These are phyloP conservation scores for Pseudocercospora vitis DNA, from an alignment of 2,329 filamentous ascomycete genomes.

Conservation along the genomic window DNA sequence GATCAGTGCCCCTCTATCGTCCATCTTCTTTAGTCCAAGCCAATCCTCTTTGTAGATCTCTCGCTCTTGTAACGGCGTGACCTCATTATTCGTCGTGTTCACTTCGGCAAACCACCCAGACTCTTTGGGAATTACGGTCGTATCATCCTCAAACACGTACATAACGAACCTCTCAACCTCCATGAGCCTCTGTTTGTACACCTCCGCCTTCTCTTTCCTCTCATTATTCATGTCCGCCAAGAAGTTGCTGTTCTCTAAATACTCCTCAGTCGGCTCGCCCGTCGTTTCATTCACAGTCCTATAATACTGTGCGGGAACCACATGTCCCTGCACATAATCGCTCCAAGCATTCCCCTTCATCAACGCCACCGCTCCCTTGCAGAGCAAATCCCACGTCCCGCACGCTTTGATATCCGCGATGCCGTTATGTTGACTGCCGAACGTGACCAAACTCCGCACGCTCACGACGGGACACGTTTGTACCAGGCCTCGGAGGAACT, in stretches of 20 bases:
- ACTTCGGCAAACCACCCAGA: constrained; percentile 88
- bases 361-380: constrained; percentile 74
- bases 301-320: constrained; percentile 96
- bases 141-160: constrained; percentile 86
- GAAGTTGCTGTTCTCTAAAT: constrained; percentile 81
- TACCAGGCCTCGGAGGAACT: constrained; percentile 89
- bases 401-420: constrained; percentile 82
- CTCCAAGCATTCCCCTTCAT: constrained; percentile 81
- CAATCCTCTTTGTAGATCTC: constrained; percentile 85
- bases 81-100: constrained; percentile 62
- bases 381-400: constrained; percentile 70
- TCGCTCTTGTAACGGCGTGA: constrained; percentile 67
- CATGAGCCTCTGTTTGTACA: constrained; percentile 70
- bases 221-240: constrained; percentile 97
- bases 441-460: constrained; percentile 78
- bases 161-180: constrained; percentile 76
- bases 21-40: constrained; percentile 78
- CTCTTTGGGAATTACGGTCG: constrained; percentile 84
- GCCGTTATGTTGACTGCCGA: constrained; percentile 89
- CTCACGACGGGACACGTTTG: constrained; percentile 87
- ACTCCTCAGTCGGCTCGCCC: constrained; percentile 58
- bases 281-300: constrained; percentile 64
- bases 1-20: constrained; percentile 73
- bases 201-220: constrained; percentile 66
- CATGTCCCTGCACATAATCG: constrained; percentile 69